A percentile compares a stretch with the other conserved stretches of the same genome.
phyloP scores from a whole-genome alignment of 331 rosid species.

The Acacia concinna region DNA sequence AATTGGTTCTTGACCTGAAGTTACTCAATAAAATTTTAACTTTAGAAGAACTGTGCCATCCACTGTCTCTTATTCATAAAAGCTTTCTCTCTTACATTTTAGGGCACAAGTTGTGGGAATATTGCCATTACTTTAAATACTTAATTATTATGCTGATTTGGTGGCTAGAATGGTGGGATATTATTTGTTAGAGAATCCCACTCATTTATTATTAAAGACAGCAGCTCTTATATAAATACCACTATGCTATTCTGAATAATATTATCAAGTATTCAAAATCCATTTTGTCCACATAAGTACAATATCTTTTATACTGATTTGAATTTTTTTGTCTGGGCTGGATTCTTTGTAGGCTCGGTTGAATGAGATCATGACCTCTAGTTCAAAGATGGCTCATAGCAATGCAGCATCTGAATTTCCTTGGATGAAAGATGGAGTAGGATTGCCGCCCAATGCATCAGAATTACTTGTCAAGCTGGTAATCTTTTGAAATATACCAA shows the following conservation, averaged over 20 bases:
- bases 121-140: no score
- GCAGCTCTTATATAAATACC: no score
- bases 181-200: no score
- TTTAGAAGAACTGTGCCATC: slow-evolving; percentile 19
- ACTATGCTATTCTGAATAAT: no score
- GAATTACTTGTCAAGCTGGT: slow-evolving; percentile 88
- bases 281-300: no score
- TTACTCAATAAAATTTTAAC: slow-evolving; percentile 17
- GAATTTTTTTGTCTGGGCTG: not conserved
- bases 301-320: not conserved
- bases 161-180: no score
- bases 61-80: slow-evolving; percentile 6
- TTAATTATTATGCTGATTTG: no score
- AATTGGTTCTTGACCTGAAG: slow-evolving; percentile 24
- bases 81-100: slow-evolving; percentile 1
- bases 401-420: slow-evolving; percentile 57
- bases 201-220: no score
- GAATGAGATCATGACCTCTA: slow-evolving; percentile 67
- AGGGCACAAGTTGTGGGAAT: no score
- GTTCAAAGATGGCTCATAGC: slow-evolving; percentile 41
- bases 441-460: slow-evolving; percentile 75
- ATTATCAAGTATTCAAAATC: no score
- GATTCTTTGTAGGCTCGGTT: slow-evolving; percentile 67
- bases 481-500: slow-evolving; percentile 27
- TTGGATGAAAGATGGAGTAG: slow-evolving; percentile 91